phyloP scores from a whole-genome alignment of 495 filamentous ascomycete species.

The Neurospora sp. region DNA sequence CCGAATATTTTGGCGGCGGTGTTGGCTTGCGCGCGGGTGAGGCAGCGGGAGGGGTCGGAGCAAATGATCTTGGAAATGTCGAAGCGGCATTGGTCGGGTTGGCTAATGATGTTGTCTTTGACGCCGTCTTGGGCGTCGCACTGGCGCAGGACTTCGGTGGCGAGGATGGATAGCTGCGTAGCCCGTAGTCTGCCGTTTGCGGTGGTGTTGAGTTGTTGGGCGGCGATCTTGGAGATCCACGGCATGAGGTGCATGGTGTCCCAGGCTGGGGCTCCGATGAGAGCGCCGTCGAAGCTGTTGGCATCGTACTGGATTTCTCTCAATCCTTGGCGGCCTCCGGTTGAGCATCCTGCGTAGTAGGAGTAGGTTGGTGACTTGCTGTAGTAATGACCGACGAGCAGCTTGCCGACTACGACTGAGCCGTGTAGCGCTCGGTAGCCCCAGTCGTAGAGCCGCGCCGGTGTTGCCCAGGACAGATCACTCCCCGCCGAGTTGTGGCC shows the following conservation, averaged over 20 bases:
- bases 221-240: conserved; percentile 26
- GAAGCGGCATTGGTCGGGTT: conserved; percentile 49
- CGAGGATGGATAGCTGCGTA: conserved; percentile 40
- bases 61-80: conserved; percentile 46
- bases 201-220: conserved; percentile 29
- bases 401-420: conserved; percentile 35
- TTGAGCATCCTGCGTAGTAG: conserved; percentile 50
- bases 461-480: conserved; percentile 40
- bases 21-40: conserved; percentile 46
- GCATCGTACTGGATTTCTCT: conserved; percentile 44
- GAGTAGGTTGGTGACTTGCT: conserved; percentile 28
- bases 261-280: conserved; percentile 33
- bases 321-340: conserved; percentile 48
- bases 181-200: conserved; percentile 42
- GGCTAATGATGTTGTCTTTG: conserved; percentile 54
- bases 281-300: conserved; percentile 55
- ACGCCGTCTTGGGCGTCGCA: conserved; percentile 58
- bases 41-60: conserved; percentile 33
- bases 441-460: conserved; percentile 31
- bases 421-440: conserved; percentile 43
- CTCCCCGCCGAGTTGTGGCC: conserved; percentile 38
- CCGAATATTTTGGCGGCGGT: conserved; percentile 43
- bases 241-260: conserved; percentile 38
- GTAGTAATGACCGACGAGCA: conserved; percentile 36
- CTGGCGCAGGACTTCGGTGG: conserved; percentile 49